Evolutionary conservation across 2,329 filamentous ascomycete genomes (phyloP), one percentile per base, ranked within the genome.

Genomic region (Pseudogymnoascus sp.): DNA sequence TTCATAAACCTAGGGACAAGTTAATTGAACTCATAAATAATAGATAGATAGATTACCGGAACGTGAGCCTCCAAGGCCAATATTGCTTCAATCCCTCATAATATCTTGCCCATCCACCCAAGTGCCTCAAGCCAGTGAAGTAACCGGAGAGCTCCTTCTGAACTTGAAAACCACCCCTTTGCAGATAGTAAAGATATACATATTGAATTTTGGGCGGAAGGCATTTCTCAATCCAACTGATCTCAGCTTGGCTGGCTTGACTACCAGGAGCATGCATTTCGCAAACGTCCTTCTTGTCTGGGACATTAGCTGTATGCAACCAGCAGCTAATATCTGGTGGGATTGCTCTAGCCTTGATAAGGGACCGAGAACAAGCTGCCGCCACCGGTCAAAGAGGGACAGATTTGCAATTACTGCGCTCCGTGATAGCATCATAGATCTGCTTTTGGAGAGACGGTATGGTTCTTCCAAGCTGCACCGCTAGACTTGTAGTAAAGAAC

Each of bases 81-180:
- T 22, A 69, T 62, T 31, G 7, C 28, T 31, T 31, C 4, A 31
- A 31, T 6, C 28, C 28, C 62, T 63, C 65, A 63, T 19, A 59
- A 68, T 1, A 66, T 62, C 61, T 71, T 68, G 33, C 67, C 61
- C 35, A 74, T 69, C 43, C 71, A 69, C 40, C 71, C 70, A 59
- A 75, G 69, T 8, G 71, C 74, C 64, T 76, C 73, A 37, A 76
- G 68, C 74, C 73, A 76, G 63, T 76, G 70, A 1, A 76, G 70
- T 61, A 75, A 76, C 8, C 62, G 19, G 61, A 74, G 67, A n/a
- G 66, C 69, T 59, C 64, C 14, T 22, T 72, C 63, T 66, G 66
- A 67, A 70, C 71, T 67, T 70, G 70, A 63, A 66, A 65, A 61
- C 65, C 63, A 68, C 70, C 69, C 37, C 67, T 63, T 65, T 68